Evolutionary conservation across 495 filamentous ascomycete genomes (phyloP).

Genomic region (Aspergillus carlsbadensis): DNA sequence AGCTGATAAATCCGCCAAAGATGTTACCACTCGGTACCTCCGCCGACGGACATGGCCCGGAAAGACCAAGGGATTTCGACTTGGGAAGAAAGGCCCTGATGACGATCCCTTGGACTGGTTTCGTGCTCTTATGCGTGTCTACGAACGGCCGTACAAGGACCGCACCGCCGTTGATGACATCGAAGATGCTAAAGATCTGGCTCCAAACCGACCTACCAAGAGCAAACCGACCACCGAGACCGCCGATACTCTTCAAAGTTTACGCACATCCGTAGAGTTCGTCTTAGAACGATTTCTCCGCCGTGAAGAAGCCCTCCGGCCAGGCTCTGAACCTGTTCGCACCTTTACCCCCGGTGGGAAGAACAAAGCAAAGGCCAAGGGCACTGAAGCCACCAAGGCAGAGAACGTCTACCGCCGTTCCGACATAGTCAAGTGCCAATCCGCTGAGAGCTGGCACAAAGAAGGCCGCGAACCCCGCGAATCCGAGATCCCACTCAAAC

Average conservation of each 20-base stretch:
- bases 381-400: constrained; percentile 44
- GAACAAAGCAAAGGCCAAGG: constrained; percentile 40
- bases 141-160: constrained; percentile 56
- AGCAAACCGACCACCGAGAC: constrained; percentile 65
- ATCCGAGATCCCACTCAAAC: constrained; percentile 76
- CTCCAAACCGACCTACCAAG: constrained; percentile 61
- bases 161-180: constrained; percentile 70
- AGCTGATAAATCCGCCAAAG: constrained; percentile 84
- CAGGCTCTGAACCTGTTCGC: constrained; percentile 66
- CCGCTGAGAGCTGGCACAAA: constrained; percentile 96
- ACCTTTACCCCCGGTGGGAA: constrained; percentile 65
- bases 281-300: constrained; percentile 85
- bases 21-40: constrained; percentile 91
- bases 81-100: constrained; percentile 76
- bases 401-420: constrained; percentile 79
- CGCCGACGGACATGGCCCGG: constrained; percentile 81
- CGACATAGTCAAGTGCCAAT: constrained; percentile 82
- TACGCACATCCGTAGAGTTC: constrained; percentile 82
- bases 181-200: constrained; percentile 75
- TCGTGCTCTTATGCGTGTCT: constrained; percentile 69
- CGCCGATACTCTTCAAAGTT: constrained; percentile 75
- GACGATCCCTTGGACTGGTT: constrained; percentile 85
- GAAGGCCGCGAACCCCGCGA: constrained; percentile 76
- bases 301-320: constrained; percentile 84
- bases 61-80: constrained; percentile 82